Percentiles rank a stretch among this genome's conserved stretches.
phyloP scores from a whole-genome alignment of 345 rosid genomes.

The Ceriops tagal region DNA sequence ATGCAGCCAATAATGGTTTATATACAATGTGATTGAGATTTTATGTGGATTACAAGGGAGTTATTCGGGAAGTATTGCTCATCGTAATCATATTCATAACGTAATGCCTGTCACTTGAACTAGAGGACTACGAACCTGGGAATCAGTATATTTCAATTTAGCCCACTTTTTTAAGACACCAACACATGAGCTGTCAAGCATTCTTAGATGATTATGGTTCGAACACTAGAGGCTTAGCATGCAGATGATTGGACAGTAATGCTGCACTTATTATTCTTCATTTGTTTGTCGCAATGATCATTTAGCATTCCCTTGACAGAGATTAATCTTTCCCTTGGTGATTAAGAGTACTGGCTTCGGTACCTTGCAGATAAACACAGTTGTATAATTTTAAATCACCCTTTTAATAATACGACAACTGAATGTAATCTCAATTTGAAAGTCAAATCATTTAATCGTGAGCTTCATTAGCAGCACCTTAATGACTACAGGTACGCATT shows the following conservation, averaged over 20 bases:
- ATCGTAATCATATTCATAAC: neutral
- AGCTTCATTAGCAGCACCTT: neutral
- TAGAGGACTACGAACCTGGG: neutral
- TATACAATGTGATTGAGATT: too few species aligned
- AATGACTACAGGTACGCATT: neutral
- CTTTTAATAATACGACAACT: neutral
- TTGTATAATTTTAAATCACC: neutral
- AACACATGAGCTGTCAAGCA: neutral
- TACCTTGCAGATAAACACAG: neutral
- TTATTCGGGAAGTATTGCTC: neutral
- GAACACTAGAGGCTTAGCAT: neutral
- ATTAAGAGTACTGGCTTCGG: constrained; percentile 5
- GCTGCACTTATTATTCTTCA: constrained; percentile 3
- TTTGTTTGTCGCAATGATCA: neutral
- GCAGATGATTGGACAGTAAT: constrained; percentile 7
- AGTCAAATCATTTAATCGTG: neutral
- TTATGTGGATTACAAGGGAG: neutral
- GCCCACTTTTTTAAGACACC: neutral
- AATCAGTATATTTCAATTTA: neutral
- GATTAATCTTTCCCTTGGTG: neutral
- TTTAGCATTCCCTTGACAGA: neutral
- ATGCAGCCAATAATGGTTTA: too few species aligned
- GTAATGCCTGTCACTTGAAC: neutral
- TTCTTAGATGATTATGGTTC: neutral
- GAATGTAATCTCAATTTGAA: neutral